phyloP scores from a whole-genome alignment of 2,329 filamentous ascomycete species.

The Colletotrichum musicola region DNA sequence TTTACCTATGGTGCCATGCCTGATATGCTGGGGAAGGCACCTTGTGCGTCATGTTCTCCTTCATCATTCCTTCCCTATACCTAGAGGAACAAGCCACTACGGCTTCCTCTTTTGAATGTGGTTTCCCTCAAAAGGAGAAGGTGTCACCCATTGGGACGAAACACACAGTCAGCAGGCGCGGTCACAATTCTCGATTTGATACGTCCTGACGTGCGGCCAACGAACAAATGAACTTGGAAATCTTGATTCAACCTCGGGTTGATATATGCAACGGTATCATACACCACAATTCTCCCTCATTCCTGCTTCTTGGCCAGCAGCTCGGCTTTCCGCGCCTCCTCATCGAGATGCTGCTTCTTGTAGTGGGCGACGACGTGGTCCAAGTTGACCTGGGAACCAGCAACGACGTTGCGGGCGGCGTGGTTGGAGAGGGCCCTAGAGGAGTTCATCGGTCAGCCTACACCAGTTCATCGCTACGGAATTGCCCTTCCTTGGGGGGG shows the following conservation, averaged over 20 bases:
- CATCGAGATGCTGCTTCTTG: conserved; percentile 64
- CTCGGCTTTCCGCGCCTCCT: conserved; percentile 67
- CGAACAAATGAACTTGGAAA: conserved; percentile 30
- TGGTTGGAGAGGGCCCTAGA: conserved; percentile 63
- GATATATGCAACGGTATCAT: conserved; percentile 40
- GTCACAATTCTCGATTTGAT: not conserved
- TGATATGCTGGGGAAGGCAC: too few species aligned
- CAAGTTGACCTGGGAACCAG: conserved; percentile 66
- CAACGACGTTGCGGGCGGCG: conserved; percentile 65
- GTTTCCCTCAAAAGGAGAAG: too few species aligned
- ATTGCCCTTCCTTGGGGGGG: not conserved
- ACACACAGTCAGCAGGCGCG: too few species aligned
- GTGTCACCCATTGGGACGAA: too few species aligned
- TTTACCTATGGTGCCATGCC: too few species aligned
- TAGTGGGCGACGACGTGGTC: conserved; percentile 71
- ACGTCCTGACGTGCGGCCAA: not conserved
- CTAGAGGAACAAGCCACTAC: too few species aligned
- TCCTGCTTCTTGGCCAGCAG: conserved; percentile 46
- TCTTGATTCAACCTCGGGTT: conserved; percentile 33
- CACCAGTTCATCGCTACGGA: not conserved
- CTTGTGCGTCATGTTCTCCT: too few species aligned
- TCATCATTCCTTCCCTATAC: too few species aligned
- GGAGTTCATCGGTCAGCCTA: conserved; percentile 31
- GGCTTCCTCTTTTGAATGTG: too few species aligned
- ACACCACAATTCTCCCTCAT: conserved; percentile 27